A percentile compares a stretch with the other conserved stretches of the same genome.
Conservation (phyloP, 2,329 filamentous ascomycete species). For the Leptodontidium sp. region DNA sequence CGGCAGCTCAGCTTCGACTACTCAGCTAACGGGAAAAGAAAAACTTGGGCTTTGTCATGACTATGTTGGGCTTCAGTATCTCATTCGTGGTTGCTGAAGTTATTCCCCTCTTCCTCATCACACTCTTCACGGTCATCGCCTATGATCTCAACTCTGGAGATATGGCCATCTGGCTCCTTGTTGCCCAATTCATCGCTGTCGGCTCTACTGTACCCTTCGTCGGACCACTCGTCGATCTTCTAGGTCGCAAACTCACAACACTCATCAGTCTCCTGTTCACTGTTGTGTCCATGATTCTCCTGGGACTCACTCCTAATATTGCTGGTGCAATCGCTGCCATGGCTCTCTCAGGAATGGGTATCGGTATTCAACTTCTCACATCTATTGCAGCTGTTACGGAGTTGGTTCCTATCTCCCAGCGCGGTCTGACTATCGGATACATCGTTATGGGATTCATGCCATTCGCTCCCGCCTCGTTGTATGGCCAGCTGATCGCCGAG, state of each 20-base stretch:
- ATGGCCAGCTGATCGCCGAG: slow-evolving; percentile 62
- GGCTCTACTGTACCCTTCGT: slow-evolving; percentile 70
- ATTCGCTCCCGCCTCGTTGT: slow-evolving; percentile 67
- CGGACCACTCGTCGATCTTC: slow-evolving; percentile 69
- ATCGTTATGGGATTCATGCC: slow-evolving; percentile 68
- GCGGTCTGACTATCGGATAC: slow-evolving; percentile 66
- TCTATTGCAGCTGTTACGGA: slow-evolving; percentile 74
- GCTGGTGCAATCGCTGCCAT: slow-evolving; percentile 65
- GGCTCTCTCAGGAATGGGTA: slow-evolving; percentile 67
- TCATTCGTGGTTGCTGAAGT: slow-evolving; percentile 29
- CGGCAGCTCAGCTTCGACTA: neutral
- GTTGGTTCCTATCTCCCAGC: slow-evolving; percentile 69
- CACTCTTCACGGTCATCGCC: slow-evolving; percentile 31
- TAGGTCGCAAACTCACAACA: slow-evolving; percentile 67
- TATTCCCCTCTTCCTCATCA: slow-evolving; percentile 33
- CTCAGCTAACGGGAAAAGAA: slow-evolving; percentile 45
- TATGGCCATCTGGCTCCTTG: slow-evolving; percentile 45
- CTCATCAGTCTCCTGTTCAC: slow-evolving; percentile 61
- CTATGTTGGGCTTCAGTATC: slow-evolving; percentile 31
- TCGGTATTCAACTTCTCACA: slow-evolving; percentile 73
- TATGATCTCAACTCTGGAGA: slow-evolving; percentile 24
- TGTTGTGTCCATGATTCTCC: slow-evolving; percentile 66
- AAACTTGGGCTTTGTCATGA: slow-evolving; percentile 29
- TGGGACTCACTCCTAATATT: slow-evolving; percentile 64
- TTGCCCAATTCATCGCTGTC: slow-evolving; percentile 62